Conservation (phyloP, 169 alveolate species). For the Miamiensis avidus region DNA sequence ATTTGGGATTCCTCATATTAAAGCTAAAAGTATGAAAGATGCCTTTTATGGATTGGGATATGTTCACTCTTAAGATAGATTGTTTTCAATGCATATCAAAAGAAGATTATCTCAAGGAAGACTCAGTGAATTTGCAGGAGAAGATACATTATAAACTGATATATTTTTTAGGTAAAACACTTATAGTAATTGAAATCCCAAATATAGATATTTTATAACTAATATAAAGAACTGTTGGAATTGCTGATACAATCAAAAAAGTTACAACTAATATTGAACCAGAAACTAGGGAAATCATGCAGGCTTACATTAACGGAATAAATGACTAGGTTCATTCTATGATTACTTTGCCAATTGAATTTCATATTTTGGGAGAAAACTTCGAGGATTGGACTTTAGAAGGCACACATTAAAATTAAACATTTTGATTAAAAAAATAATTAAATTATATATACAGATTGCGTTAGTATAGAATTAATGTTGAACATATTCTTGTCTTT, state of each 20-base stretch:
- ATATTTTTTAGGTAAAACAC: slow-evolving; percentile 20
- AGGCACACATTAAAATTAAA: slow-evolving; percentile 44
- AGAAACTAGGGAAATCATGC: slow-evolving; percentile 32
- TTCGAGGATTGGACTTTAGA: slow-evolving; percentile 72
- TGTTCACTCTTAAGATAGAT: slow-evolving; percentile 48
- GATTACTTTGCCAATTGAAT: slow-evolving; percentile 70
- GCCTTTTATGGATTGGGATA: slow-evolving; percentile 31
- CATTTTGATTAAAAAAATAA: slow-evolving; percentile 13
- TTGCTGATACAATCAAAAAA: background rate
- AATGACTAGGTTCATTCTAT: slow-evolving; percentile 70
- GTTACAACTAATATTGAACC: background rate
- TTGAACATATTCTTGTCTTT: background rate
- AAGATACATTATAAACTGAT: slow-evolving; percentile 28
- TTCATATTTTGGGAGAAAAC: slow-evolving; percentile 48
- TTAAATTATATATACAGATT: background rate
- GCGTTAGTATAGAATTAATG: background rate
- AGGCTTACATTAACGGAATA: slow-evolving; percentile 75
- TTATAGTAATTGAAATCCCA: too few species aligned
- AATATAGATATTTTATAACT: too few species aligned
- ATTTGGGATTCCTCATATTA: slow-evolving; percentile 11
- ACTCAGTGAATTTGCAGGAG: slow-evolving; percentile 48
- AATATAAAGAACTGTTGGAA: background rate
- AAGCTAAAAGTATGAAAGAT: slow-evolving; percentile 1
- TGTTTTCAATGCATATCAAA: slow-evolving; percentile 42
- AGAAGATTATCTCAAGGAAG: slow-evolving; percentile 48